Conservation (phyloP, 2,329 filamentous ascomycete genomes). For the Elsinoe batatas region DNA sequence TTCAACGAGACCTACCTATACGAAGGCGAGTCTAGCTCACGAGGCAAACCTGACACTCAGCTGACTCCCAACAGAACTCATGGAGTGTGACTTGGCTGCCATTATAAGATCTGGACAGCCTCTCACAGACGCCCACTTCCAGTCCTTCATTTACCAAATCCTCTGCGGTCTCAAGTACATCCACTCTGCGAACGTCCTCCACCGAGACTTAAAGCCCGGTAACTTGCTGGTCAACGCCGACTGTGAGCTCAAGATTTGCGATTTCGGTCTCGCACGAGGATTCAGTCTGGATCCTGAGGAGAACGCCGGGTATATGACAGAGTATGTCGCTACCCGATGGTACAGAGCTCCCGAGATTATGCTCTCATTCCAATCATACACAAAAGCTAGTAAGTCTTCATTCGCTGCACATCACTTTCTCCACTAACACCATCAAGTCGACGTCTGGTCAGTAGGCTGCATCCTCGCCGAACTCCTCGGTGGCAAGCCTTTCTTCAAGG, state of each 20-base stretch:
- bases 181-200: conserved; percentile 94
- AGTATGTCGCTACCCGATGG: conserved; percentile 97
- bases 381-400: conserved; percentile 84
- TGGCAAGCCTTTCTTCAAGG: conserved; percentile 97
- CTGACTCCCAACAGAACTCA: conserved; percentile 61
- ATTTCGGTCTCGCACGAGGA: conserved; percentile 91
- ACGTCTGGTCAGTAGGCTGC: conserved; percentile 98
- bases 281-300: conserved; percentile 97
- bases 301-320: conserved; percentile 98
- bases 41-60: neutral
- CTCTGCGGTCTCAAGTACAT: conserved; percentile 98
- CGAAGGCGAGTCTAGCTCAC: conserved; percentile 56
- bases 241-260: conserved; percentile 98
- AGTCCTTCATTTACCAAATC: conserved; percentile 99
- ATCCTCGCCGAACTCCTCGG: conserved; percentile 94
- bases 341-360: conserved; percentile 98
- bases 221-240: conserved; percentile 97
- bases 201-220: conserved; percentile 92
- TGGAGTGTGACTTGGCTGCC: conserved; percentile 97
- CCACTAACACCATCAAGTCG: conserved; percentile 50
- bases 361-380: conserved; percentile 99
- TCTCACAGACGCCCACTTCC: conserved; percentile 95
- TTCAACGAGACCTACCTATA: conserved; percentile 99
- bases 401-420: neutral
- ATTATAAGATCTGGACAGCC: conserved; percentile 84